Evolutionary conservation across 2,329 filamentous ascomycete species (phyloP), one percentile per base, ranked within the genome.

Genomic region (Fusarium luffae): DNA sequence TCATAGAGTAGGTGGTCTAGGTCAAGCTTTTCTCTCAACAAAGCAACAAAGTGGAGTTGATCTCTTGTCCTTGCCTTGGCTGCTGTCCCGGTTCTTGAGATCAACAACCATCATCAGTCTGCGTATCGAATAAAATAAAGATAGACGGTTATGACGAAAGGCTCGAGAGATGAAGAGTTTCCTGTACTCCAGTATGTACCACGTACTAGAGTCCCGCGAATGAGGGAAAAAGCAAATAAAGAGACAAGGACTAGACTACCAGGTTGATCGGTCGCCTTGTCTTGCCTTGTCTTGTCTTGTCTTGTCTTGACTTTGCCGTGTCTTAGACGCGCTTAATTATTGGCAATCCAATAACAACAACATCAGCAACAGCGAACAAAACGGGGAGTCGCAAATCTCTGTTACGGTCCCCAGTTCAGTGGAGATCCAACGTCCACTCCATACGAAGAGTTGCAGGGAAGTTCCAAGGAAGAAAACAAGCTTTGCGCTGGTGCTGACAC

Each of bases 401-500:
- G 42, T 42, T 43, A 40, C 27, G 44, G 30, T 30, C 62, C 59
- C 70, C 60, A 42, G 47, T 40, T 43, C 48, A 28, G 70, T 72
- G 70, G 70, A 59, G 67, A 66, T 37, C 28, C 25, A 64, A 34
- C 54, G 52, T 52, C 42, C 47, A 59, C 56, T 44, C 50, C 55
- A 69, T 62, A 74, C 69, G 58, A 70, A 60, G 47, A 59, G 46
- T 49, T 63, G 42, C 57, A 70, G 37, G 57, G 52, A 60, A 65
- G 54, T 51, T 70, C 23, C 32, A 48, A 48, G 42, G 34, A 56
- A 60, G 47, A 52, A 61, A 72, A 66, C 60, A 74, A 68, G 63
- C 64, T 60, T 59, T 60, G 61, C 34, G 40, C 46, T 56, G 30
- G 40, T 59, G 61, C 60, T 67, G 56, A n/a, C 34, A n/a, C 34